Percentiles rank a stretch among this genome's conserved stretches.
These are phyloP conservation scores for Yamadazyma jaroonii DNA, from an alignment of 1,139 yeast genomes.

Conservation along the genomic window DNA sequence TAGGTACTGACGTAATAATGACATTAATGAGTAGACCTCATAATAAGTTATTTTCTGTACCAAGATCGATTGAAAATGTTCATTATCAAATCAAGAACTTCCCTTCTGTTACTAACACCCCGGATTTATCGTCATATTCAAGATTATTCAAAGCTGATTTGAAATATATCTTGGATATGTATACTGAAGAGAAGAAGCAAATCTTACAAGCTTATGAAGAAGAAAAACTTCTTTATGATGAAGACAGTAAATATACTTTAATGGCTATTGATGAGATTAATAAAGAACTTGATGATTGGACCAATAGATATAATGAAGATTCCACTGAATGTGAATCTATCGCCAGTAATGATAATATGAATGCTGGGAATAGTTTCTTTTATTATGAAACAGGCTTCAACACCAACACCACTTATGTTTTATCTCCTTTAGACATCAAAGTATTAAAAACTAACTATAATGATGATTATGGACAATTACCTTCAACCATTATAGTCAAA, in stretches of 20 bases:
- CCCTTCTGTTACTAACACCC: conserved; percentile 26
- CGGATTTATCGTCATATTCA: conserved; percentile 31
- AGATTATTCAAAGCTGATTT: conserved; percentile 67
- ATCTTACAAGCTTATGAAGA: conserved; percentile 48
- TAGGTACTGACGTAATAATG: conserved; percentile 58
- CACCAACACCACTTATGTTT: conserved; percentile 60
- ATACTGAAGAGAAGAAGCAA: conserved; percentile 52
- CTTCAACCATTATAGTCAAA: conserved; percentile 56
- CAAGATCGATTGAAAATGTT: conserved; percentile 38
- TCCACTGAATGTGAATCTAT: conserved; percentile 4
- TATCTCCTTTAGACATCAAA: conserved; percentile 77
- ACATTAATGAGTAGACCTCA: conserved; percentile 71
- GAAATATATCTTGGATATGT: conserved; percentile 50
- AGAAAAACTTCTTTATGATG: conserved; percentile 59
- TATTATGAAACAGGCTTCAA: conserved; percentile 72
- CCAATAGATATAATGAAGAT: conserved; percentile 15
- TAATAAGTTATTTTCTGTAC: conserved; percentile 61
- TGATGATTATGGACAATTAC: conserved; percentile 57
- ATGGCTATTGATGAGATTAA: conserved; percentile 59
- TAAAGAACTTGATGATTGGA: conserved; percentile 39
- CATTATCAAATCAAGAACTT: conserved; percentile 26
- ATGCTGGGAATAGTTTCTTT: conserved; percentile 17
- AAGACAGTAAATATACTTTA: conserved; percentile 54
- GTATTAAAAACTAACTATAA: conserved; percentile 65
- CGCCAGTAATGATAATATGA: conserved; percentile 10